phyloP scores from a whole-genome alignment of 805 yeast species.

The Candida morakotiae region DNA sequence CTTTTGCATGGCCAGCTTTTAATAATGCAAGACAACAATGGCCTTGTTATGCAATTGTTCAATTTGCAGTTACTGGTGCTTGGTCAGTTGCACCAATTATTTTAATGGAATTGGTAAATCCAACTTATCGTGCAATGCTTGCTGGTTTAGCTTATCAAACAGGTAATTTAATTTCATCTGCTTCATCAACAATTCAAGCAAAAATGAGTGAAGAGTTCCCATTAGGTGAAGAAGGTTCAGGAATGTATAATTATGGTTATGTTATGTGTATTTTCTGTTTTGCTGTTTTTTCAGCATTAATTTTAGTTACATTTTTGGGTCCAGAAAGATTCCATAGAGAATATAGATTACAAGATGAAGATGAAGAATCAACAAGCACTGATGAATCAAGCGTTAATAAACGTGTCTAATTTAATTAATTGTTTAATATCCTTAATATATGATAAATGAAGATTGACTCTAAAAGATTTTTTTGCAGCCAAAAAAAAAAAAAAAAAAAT shows the following conservation, averaged over 20 bases:
- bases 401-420: too few relatives aligned
- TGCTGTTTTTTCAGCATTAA: slow-evolving; percentile 51
- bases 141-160: slow-evolving; percentile 63
- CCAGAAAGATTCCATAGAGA: slow-evolving; percentile 44
- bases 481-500: too few relatives aligned
- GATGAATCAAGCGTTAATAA: too few relatives aligned
- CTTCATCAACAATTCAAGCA: slow-evolving; percentile 65
- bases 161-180: slow-evolving; percentile 65
- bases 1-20: slow-evolving; percentile 40
- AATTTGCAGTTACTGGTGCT: slow-evolving; percentile 63
- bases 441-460: too few relatives aligned
- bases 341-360: slow-evolving; percentile 4
- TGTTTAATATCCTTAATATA: too few relatives aligned
- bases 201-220: slow-evolving; percentile 54
- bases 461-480: too few relatives aligned
- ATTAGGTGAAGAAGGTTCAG: slow-evolving; percentile 19
- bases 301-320: slow-evolving; percentile 49
- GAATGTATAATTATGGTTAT: slow-evolving; percentile 46
- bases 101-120: slow-evolving; percentile 58
- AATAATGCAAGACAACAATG: slow-evolving; percentile 15
- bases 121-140: slow-evolving; percentile 58
- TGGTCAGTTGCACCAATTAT: slow-evolving; percentile 68
- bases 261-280: slow-evolving; percentile 68
- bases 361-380: too few relatives aligned
- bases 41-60: slow-evolving; percentile 46